Base-by-base conservation (phyloP, 1,139 yeast genomes). In the Arxiozyma bovina region DNA sequence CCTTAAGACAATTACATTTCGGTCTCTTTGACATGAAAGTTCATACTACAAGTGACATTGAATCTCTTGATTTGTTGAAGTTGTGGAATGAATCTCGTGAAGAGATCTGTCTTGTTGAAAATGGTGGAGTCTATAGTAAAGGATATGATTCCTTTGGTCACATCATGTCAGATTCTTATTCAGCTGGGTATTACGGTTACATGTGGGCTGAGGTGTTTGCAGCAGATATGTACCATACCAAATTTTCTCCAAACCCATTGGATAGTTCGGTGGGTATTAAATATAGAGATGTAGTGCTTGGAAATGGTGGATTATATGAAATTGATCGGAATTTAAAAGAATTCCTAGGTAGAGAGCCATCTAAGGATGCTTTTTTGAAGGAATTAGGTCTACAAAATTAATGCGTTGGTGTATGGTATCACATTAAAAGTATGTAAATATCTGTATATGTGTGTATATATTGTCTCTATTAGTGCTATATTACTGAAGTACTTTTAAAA, bases 201-300 rank as follows among this genome's bases (percentile, higher is more conserved):
- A 72, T 87, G 72, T 88, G 89, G 83, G 85, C 94, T 2, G 83
- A 83, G 61, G 96, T 87, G 25, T 88, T 83, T 74, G 94, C 96
- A 1, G 80, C 87, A 7, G 96, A 88, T 69, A 86, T 88, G 69
- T 88, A 79, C 73, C 82, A 85, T 69, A 72, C 87, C n/a, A 78
- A 80, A 64, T 88, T 88, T 74, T 79, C 80, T 58, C 63, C 73
- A 1, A 80, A 84, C 65, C 95, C 95, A 34, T 76, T 86, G 77
- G 79, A 83, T 64, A 74, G 80, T 15, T 69, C 70, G 21, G 77
- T 72, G 55, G 96, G 96, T 54, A 70, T 79, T 45, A 74, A 77
- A 58, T 88, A 87, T 69, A 79, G 95, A 67, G 87, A 85, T 63
- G 76, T 77, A 50, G 81, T 88, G 42, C 75, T 88, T 63, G 79